Conservation (phyloP, 2,329 filamentous ascomycete genomes). For the Rosellinia necatrix region DNA sequence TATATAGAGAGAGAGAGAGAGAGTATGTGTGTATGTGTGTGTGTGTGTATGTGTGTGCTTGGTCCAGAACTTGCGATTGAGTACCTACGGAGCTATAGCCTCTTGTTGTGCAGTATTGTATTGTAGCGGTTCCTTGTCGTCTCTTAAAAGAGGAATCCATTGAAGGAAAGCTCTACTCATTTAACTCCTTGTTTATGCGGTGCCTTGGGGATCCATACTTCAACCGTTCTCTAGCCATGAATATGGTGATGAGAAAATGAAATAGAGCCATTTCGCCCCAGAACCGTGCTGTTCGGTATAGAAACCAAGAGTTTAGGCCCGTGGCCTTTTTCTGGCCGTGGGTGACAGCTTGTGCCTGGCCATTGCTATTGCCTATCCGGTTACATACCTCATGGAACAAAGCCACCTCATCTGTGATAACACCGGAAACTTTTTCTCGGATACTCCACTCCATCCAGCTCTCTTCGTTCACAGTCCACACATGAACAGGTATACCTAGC, state of each 20-base stretch:
- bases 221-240: constrained; percentile 22
- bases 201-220: constrained; percentile 26
- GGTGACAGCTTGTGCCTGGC: not conserved
- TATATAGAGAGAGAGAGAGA: no score
- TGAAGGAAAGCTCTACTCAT: not conserved
- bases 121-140: not conserved
- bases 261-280: constrained; percentile 24
- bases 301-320: not conserved
- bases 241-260: constrained; percentile 19
- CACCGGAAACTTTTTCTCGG: constrained; percentile 69
- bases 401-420: constrained; percentile 83
- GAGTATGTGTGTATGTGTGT: no score
- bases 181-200: constrained; percentile 30
- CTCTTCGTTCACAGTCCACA: constrained; percentile 87
- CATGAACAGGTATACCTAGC: constrained; percentile 65
- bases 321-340: not conserved
- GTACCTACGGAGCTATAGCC: not conserved
- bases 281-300: constrained; percentile 15
- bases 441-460: constrained; percentile 83
- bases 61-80: not conserved
- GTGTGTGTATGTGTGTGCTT: not conserved
- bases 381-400: constrained; percentile 66
- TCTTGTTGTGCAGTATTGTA: not conserved
- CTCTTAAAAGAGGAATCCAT: not conserved
- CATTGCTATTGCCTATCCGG: constrained; percentile 24